These are phyloP conservation scores for Mycena sp. DNA, from an alignment of 1,284 basidiomycete species.

Conservation along the genomic window DNA sequence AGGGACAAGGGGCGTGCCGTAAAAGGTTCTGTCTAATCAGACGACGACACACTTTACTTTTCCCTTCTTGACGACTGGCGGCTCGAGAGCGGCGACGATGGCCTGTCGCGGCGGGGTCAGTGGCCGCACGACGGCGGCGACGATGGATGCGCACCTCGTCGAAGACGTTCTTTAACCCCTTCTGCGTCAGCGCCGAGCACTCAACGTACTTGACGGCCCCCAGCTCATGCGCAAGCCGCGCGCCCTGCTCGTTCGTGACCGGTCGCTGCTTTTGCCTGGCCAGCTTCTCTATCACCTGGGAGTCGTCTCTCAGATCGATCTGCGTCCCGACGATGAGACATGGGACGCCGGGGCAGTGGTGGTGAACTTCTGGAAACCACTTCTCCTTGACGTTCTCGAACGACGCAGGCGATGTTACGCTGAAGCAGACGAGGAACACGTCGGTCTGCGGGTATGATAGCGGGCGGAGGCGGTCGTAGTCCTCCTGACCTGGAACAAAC, in stretches of 20 bases:
- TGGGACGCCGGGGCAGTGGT: constrained; percentile 99
- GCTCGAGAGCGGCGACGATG: constrained; percentile 97
- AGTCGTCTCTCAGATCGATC: constrained; percentile 96
- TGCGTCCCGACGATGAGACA: constrained; percentile 99
- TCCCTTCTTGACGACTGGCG: constrained; percentile 90
- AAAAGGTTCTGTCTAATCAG: constrained; percentile 59
- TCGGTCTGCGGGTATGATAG: constrained; percentile 99
- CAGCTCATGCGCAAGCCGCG: constrained; percentile 93
- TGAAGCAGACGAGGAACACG: constrained; percentile 99
- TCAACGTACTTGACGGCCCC: constrained; percentile 99
- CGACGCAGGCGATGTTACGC: constrained; percentile 97
- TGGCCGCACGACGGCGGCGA: constrained; percentile 23
- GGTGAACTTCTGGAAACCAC: constrained; percentile 99
- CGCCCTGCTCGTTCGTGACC: constrained; percentile 89
- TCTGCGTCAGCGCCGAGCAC: constrained; percentile 98
- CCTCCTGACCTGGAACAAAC: constrained; percentile 86
- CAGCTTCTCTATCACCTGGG: constrained; percentile 94
- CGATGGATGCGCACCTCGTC: constrained; percentile 82
- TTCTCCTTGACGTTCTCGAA: constrained; percentile 99
- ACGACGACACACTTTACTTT: constrained; percentile 85
- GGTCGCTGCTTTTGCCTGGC: constrained; percentile 96
- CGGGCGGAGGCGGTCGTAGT: constrained; percentile 98
- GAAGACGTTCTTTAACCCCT: constrained; percentile 99
- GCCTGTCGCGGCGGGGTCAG: constrained; percentile 63
- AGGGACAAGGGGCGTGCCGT: constrained; percentile 29